Percentiles rank a stretch among this genome's conserved stretches.
Conservation (phyloP, 495 filamentous ascomycete species). For the Tuber microsphaerosporum region DNA sequence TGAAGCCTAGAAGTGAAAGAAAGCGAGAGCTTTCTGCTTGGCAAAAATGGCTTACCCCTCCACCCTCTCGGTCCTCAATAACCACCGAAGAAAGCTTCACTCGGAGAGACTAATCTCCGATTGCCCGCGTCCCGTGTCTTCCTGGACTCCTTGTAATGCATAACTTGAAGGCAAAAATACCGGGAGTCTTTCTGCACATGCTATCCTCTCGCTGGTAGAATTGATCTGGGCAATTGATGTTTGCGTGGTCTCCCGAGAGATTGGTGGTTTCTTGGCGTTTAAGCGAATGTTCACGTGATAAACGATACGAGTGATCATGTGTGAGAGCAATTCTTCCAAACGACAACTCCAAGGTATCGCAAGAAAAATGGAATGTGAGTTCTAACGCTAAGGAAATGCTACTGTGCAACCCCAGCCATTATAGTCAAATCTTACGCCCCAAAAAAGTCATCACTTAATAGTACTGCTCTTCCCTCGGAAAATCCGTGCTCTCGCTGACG, state of each 20-base stretch:
- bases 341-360: not conserved
- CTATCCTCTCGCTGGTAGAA: not conserved
- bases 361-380: not conserved
- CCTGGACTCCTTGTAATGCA: not conserved
- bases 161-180: not conserved
- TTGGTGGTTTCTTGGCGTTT: not conserved
- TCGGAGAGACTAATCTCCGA: not conserved
- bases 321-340: not conserved
- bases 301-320: not conserved
- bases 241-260: not conserved
- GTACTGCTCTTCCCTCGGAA: conserved; percentile 10
- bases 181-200: not conserved
- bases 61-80: not conserved
- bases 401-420: not conserved
- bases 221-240: not conserved
- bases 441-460: conserved; percentile 8
- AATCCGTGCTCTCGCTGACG: conserved; percentile 32
- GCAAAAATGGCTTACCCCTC: not conserved
- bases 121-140: not conserved
- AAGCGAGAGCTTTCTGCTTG: conserved; percentile 1
- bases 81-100: not conserved
- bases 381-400: not conserved
- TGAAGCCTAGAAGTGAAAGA: not conserved
- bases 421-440: not conserved
- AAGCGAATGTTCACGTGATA: not conserved